Evolutionary conservation across 2,329 filamentous ascomycete species (phyloP), one percentile per base, ranked within the genome.

Genomic region (Sclerotinia spermophila): DNA sequence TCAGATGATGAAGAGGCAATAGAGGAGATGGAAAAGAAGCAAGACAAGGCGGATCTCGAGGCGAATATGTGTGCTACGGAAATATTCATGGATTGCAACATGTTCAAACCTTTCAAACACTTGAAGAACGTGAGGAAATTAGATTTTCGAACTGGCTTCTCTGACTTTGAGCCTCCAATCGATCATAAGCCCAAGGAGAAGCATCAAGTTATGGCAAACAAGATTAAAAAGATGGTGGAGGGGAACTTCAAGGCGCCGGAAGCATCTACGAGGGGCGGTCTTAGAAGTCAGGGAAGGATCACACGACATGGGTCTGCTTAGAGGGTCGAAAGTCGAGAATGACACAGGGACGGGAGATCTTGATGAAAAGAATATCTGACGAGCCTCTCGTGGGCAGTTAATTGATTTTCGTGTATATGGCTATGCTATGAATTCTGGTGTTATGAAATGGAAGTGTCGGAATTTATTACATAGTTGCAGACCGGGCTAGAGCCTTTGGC

Each of bases 161-260:
- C 44, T n/a, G 68, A 69, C 30, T 68, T 48, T 21, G 5, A 24
- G 4, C 66, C 55, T 30, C 30, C 42, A 17, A 33, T 71, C 3
- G 44, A 60, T 27, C 73, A 75, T 55, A 61, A 62, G 21, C 74
- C 74, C 5, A 38, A 58, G 19, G 56, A 70, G 30, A 62, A 51
- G 27, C 58, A 74, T 53, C 42, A 70, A n/a, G 40, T 71, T 27
- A 64, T 75, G 68, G 42, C 71, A 17, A 27, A 51, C 17, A 38
- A 70, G 3, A 48, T 72, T 64, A 74, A 75, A 45, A 56, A 60
- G n/a, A 45, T 42, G 27, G 72, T 75, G 3, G 73, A 74, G 59
- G 51, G 56, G 1, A 73, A 74, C 35, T 73, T 58, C 11, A 62
- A 42, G 17, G 72, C 67, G 27, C 67, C 65, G 17, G 65, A 60